Conservation (phyloP, 805 yeast species). For the Candida piceae region DNA sequence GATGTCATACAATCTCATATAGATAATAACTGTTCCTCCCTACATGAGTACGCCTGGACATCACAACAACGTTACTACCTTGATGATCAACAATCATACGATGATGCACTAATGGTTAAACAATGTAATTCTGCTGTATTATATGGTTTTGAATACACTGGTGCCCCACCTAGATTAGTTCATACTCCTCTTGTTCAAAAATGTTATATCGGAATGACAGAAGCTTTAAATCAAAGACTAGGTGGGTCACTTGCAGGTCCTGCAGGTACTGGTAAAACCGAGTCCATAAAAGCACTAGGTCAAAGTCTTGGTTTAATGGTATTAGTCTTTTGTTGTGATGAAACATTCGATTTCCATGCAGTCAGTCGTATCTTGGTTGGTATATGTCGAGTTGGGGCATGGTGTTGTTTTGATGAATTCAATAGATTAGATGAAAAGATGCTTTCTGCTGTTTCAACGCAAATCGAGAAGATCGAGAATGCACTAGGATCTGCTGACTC, state of each 20-base stretch:
- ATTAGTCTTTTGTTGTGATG: conserved; percentile 87
- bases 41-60: conserved; percentile 39
- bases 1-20: conserved; percentile 28
- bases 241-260: conserved; percentile 97
- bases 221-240: conserved; percentile 62
- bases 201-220: conserved; percentile 64
- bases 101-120: conserved; percentile 34
- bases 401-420: conserved; percentile 97
- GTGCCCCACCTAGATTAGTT: conserved; percentile 67
- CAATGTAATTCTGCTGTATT: conserved; percentile 46
- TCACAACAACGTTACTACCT: conserved; percentile 48
- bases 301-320: conserved; percentile 75
- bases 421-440: conserved; percentile 69
- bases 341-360: conserved; percentile 73
- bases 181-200: conserved; percentile 66
- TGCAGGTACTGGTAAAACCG: conserved; percentile 97
- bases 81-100: conserved; percentile 22
- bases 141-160: conserved; percentile 83
- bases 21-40: not conserved
- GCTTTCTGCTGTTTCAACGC: conserved; percentile 81
- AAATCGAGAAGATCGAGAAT: conserved; percentile 63
- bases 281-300: conserved; percentile 80
- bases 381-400: conserved; percentile 75
- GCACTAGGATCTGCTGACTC: conserved; percentile 32
- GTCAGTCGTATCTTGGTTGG: conserved; percentile 77